Conservation (phyloP, 352 stramenopile genomes). For the Phytopythium chamaehyphon region DNA sequence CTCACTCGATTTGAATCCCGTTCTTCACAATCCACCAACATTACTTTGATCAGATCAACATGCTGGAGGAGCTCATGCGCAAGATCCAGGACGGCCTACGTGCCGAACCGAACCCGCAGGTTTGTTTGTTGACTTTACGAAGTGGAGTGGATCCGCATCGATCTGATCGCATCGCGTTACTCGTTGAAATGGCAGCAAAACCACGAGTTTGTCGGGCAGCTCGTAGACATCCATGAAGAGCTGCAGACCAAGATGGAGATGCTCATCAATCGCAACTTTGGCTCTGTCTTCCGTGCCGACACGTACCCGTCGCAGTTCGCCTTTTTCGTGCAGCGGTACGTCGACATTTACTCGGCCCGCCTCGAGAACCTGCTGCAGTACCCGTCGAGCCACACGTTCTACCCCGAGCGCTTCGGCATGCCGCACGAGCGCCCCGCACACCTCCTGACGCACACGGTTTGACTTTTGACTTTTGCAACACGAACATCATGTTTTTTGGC, state of each 20-base stretch:
- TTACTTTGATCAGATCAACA: constrained; percentile 32
- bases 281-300: constrained; percentile 82
- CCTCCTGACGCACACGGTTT: not conserved
- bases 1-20: not conserved
- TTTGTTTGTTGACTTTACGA: not conserved
- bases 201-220: constrained; percentile 55
- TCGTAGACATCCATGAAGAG: constrained; percentile 54
- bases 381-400: constrained; percentile 82
- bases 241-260: constrained; percentile 71
- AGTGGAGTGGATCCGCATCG: not conserved
- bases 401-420: constrained; percentile 62
- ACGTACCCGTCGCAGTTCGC: constrained; percentile 84
- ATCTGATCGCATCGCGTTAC: constrained; percentile 18
- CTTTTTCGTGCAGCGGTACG: constrained; percentile 84
- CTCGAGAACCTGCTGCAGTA: constrained; percentile 84
- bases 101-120: constrained; percentile 30
- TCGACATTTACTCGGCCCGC: constrained; percentile 86
- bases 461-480: constrained; percentile 4
- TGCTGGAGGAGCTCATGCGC: constrained; percentile 63
- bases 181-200: constrained; percentile 20
- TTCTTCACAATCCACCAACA: too few species aligned
- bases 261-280: constrained; percentile 86
- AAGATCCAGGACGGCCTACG: constrained; percentile 55
- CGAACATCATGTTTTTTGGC: too few species aligned
- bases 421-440: constrained; percentile 40